phyloP scores from a whole-genome alignment of 306 rosid genomes.

The Lathyrus tuberosus region DNA sequence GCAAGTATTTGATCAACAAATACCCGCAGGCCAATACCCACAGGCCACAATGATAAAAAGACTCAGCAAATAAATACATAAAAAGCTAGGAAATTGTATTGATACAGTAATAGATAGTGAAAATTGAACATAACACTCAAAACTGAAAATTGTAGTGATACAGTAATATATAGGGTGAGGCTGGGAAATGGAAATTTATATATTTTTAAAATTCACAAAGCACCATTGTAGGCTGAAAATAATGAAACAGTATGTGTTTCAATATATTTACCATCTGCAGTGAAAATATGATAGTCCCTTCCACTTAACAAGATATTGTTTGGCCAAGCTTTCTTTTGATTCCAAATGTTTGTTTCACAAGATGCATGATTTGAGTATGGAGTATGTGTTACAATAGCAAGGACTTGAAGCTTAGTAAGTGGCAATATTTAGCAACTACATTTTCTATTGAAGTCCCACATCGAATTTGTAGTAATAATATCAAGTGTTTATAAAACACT shows the following conservation, averaged over 20 bases:
- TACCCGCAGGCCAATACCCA: conserved; percentile 62
- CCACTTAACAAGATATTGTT: conserved; percentile 97
- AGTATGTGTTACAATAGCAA: no score
- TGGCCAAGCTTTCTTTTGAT: conserved; percentile 78
- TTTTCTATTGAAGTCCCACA: no score
- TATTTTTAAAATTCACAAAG: no score
- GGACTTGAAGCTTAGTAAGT: no score
- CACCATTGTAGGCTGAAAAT: no score
- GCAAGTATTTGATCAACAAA: conserved; percentile 85
- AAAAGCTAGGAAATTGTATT: background rate
- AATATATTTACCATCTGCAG: conserved; percentile 92
- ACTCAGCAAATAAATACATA: conserved; percentile 12
- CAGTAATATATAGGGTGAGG: no score
- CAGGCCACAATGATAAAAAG: conserved; percentile 30
- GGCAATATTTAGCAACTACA: no score
- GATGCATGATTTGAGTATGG: no score
- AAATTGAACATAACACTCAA: background rate
- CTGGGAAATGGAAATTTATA: no score
- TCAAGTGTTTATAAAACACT: no score
- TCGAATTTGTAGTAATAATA: no score
- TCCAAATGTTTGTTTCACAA: conserved; percentile 58
- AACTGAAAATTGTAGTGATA: background rate
- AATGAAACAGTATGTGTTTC: no score
- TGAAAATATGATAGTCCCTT: conserved; percentile 90
- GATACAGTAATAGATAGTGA: background rate